Evolutionary conservation across 805 yeast species (phyloP).

Genomic region (Starmerella gropengiesseri): DNA sequence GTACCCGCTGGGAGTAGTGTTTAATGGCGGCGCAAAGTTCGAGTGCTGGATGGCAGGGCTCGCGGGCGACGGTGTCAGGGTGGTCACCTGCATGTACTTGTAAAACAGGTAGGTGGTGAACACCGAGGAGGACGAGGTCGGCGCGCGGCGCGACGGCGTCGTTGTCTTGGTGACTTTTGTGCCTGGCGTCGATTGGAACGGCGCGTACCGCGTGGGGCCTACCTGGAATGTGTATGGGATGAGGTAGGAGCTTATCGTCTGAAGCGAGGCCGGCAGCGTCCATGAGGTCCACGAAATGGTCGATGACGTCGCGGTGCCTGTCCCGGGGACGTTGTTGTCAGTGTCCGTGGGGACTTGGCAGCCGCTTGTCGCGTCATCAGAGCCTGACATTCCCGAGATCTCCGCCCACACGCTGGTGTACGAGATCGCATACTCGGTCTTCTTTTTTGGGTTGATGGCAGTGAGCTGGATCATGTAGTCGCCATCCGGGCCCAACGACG

Average conservation of each 20-base stretch:
- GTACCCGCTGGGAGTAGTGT: constrained; percentile 54
- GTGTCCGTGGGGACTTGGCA: constrained; percentile 7
- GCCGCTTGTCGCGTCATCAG: constrained; percentile 22
- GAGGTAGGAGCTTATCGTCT: constrained; percentile 20
- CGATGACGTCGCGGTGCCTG: constrained; percentile 12
- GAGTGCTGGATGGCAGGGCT: constrained; percentile 51
- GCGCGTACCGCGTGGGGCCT: constrained; percentile 71
- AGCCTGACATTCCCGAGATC: constrained; percentile 64
- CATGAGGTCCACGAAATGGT: constrained; percentile 15
- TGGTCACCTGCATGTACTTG: constrained; percentile 42
- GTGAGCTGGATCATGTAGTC: constrained; percentile 55
- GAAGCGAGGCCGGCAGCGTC: constrained; percentile 14
- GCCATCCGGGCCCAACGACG: constrained; percentile 49
- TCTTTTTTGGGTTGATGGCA: constrained; percentile 49
- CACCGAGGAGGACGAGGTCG: constrained; percentile 58
- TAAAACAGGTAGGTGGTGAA: constrained; percentile 39
- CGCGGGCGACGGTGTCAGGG: constrained; percentile 78
- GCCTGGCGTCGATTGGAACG: constrained; percentile 88
- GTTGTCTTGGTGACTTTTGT: constrained; percentile 44
- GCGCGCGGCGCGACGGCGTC: constrained; percentile 54
- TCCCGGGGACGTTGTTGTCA: constrained; percentile 13
- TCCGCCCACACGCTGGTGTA: constrained; percentile 32
- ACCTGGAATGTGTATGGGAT: constrained; percentile 69
- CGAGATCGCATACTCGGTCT: constrained; percentile 32
- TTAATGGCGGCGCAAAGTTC: constrained; percentile 55